Percentiles rank a stretch among this genome's conserved stretches.
These are phyloP conservation scores for Teratosphaeria viscida DNA, from an alignment of 2,329 filamentous ascomycete species.

Conservation along the genomic window DNA sequence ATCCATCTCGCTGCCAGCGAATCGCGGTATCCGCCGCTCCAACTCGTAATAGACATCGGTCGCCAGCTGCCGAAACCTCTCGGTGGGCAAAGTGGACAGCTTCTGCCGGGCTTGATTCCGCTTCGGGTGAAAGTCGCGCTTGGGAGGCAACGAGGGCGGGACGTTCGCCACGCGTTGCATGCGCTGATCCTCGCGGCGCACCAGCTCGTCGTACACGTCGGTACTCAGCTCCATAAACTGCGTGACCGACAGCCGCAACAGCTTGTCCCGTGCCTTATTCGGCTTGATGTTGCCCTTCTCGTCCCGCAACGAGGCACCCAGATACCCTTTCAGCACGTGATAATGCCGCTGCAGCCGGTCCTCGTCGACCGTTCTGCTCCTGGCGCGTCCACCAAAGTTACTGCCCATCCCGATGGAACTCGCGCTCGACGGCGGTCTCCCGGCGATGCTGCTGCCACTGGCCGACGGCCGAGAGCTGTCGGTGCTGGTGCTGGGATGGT, in stretches of 20 bases:
- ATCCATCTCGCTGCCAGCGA: constrained; percentile 58
- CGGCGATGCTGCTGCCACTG: constrained; percentile 29
- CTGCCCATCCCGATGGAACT: constrained; percentile 59
- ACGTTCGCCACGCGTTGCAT: constrained; percentile 36
- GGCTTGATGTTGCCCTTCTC: constrained; percentile 64
- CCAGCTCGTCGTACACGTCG: constrained; percentile 90
- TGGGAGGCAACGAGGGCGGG: constrained; percentile 72
- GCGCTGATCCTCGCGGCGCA: constrained; percentile 65
- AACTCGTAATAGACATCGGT: constrained; percentile 95
- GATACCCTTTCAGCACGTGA: constrained; percentile 62
- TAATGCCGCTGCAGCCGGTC: constrained; percentile 73
- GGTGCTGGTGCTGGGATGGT: constrained; percentile 31
- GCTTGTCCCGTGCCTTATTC: constrained; percentile 88
- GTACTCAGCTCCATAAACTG: constrained; percentile 97
- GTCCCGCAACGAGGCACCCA: constrained; percentile 60
- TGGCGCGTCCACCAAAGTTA: constrained; percentile 37
- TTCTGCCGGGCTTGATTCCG: constrained; percentile 96
- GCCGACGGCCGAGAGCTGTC: constrained; percentile 42
- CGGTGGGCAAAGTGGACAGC: constrained; percentile 75
- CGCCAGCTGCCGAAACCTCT: constrained; percentile 80
- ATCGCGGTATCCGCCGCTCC: constrained; percentile 78
- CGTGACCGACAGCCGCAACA: constrained; percentile 75
- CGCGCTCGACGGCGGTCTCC: constrained; percentile 64
- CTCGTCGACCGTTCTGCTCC: constrained; percentile 42
- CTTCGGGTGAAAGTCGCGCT: constrained; percentile 86